Base-by-base conservation (phyloP, 139 green algal genomes). In the Micractinium sp. region DNA sequence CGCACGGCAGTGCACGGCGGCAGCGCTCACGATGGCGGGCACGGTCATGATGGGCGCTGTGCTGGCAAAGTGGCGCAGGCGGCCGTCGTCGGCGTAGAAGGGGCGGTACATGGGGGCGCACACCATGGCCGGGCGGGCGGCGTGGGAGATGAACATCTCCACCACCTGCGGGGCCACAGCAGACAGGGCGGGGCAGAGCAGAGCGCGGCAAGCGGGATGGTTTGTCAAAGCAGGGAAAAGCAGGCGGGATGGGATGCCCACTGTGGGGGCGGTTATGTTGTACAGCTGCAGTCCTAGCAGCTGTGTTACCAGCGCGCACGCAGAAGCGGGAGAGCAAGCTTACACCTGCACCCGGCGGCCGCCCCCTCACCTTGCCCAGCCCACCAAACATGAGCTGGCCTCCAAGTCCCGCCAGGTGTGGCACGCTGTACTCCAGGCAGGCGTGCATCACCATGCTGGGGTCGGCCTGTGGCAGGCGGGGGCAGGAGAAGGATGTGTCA, bases 31-130 rank as follows among this genome's bases (percentile, higher is more conserved):
- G 7, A 82, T 19, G 23, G 76, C 76, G 20, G 76, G 36, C 36
- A 82, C 25, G 38, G 76, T 61, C 19, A 31, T 12, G 38, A 82
- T 56, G 38, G 76, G 36, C 14, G 36, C 69, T 4, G 69, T 14
- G 23, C 14, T 36, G 27, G 69, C 69, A 35, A 36, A 5, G 69
- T 36, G 27, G 3, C 69, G 4, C 27, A 9, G 69, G 66, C 66
- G 66, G 66, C 69, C 69, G 73, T 92, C 82, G 29, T 92, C 73
- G 74, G 90, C 76, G 74, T 82, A 87, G 80, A 90, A 81, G 60
- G 87, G 89, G 27, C 18, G 60, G 88, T 93, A 93, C 87, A 94
- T 84, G 31, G 91, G 91, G 5, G 90, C 90, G 73, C 87, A 92
- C 19, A 94, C n/a, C 20, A 92, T 73, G 74, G 93, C 89, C 38